Evolutionary conservation across 2,329 filamentous ascomycete species (phyloP), one percentile per base, ranked within the genome.

Genomic region (Zasmidium angulare): DNA sequence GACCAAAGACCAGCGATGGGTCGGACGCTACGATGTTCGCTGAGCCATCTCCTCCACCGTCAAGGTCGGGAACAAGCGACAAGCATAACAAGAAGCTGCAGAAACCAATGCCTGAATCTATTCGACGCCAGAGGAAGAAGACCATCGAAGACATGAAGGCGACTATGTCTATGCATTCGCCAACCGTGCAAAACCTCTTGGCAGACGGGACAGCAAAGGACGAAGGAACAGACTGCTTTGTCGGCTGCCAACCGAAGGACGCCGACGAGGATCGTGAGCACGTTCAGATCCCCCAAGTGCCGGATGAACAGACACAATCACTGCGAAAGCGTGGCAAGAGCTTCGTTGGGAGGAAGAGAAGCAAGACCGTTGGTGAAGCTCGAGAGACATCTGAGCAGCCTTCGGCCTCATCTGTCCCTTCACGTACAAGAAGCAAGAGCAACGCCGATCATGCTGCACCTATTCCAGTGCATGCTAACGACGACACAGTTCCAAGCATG

Each of bases 1-100:
- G 36, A 43, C 36, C 36, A 7, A 43, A 17, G 36, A 43, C 36
- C 3, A 43, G 36, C 14, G 36, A 43, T 43, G 36, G 36, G 7
- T 19, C n/a, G 12, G 36, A 43, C n/a, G 36, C 11, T 14, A 4
- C 36, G 4, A 17, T 17, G 14, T 43, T 19, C 12, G 36, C 36
- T 7, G 12, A 43, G 36, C 36, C 36, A 43, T 43, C 36, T 10
- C 36, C 53, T 49, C 46, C 53, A 40, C 53, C 20, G 46, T 43
- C 36, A 17, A 43, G 36, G n/a, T 17, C 12, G 4, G 36, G 36
- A 19, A 7, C 36, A 14, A 22, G 21, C 31, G 50, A 36, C 3
- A 69, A 67, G 60, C 57, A 59, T 21, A 58, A 59, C 21, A 70
- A 64, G 50, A 73, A 71, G 55, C 60, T 74, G 26, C 69, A 72